Conservation (phyloP, 73 alveolate species). For the Symbiodinium pilosum region DNA sequence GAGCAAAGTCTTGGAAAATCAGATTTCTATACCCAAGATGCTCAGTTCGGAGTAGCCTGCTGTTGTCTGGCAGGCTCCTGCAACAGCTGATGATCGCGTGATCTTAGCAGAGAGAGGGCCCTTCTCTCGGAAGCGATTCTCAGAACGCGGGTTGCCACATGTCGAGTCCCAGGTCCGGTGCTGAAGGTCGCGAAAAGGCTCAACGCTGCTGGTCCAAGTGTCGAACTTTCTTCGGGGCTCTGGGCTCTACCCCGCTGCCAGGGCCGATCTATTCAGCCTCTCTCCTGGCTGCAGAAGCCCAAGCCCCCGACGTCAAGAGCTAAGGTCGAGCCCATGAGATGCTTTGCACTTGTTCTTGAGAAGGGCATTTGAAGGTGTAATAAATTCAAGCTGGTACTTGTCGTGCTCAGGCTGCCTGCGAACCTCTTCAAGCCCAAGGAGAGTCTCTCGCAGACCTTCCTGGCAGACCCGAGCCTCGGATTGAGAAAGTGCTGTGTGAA, state of each 20-base stretch:
- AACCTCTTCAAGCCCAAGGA: conserved; percentile 86
- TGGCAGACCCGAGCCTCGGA: conserved; percentile 64
- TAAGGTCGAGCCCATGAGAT: not conserved
- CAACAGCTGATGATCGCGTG: not conserved
- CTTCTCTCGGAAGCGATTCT: no score
- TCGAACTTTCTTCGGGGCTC: no score
- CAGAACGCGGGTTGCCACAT: no score
- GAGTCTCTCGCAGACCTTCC: conserved; percentile 87
- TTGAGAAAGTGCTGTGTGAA: no score
- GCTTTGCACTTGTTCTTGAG: not conserved
- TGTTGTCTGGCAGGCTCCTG: not conserved
- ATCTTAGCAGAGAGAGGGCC: not conserved
- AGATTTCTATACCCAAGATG: no score
- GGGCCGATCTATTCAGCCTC: conserved; percentile 55
- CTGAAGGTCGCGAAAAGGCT: no score
- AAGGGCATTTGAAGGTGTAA: not conserved
- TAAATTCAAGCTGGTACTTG: not conserved
- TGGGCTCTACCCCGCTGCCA: no score
- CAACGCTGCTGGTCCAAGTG: no score
- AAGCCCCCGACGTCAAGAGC: conserved; percentile 66
- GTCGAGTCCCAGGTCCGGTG: no score
- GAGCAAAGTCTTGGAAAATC: no score
- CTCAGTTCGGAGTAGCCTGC: no score
- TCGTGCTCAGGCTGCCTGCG: conserved; percentile 49
- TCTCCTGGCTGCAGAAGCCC: conserved; percentile 90